Evolutionary conservation across 2,329 filamentous ascomycete genomes (phyloP), one percentile per base, ranked within the genome.

Genomic region (Stemphylium vesicarium): DNA sequence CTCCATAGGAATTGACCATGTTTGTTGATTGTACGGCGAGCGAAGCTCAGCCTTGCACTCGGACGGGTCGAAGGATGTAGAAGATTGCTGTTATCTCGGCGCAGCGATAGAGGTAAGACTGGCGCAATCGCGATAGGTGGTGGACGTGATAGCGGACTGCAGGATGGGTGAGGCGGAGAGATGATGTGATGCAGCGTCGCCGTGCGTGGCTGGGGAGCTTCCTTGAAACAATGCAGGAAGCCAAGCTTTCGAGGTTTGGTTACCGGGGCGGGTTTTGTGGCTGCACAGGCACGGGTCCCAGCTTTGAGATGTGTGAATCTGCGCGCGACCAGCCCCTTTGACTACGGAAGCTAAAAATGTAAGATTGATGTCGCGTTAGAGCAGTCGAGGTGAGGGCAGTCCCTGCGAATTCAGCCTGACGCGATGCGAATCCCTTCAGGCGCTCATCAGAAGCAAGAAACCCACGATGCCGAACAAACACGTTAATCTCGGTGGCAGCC

Each of bases 1-100:
- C 72, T 49, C 74, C 73, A 59, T 75, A 76, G 47, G 62, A 57
- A 39, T 40, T 50, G 36, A 65, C 64, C 71, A 74, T 76, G 66
- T 63, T 63, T 57, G 60, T 53, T 53, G 58, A 53, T 61, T 55
- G 39, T 55, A 20, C 16, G 41, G 63, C 47, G 43, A 38, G 58
- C 49, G 62, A 64, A 63, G 65, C 69, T 61, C 65, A 66, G 66
- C 66, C 61, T 65, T 52, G 67, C 39, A 54, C 41, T 51, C 22
- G 52, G 52, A 43, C 56, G 62, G 42, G 50, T 39, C 36, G 52
- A 56, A 47, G 32, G 5, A 18, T 18, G n/a, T 9, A 16, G 16
- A 15, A 13, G 36, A 32, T 10, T 10, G 26, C 15, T 12, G 18
- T 7, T 10, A 33, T 31, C 15, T 31, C 24, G 22, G 44, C 16